These are phyloP conservation scores for Wickerhamiella bombiphila DNA, from an alignment of 805 yeast genomes.

Conservation along the genomic window DNA sequence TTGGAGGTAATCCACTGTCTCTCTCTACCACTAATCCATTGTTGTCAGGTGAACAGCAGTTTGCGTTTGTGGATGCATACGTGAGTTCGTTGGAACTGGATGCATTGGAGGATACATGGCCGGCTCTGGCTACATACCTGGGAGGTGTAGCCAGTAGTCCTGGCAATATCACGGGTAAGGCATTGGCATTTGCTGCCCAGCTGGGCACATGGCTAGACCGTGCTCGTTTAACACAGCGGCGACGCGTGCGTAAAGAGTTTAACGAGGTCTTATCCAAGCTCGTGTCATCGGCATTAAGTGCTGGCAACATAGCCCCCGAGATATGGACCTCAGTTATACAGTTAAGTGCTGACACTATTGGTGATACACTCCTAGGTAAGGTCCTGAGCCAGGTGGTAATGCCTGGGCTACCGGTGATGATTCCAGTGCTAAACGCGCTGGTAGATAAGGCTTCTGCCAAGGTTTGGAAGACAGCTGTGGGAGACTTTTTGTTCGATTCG, in stretches of 20 bases:
- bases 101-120: conserved; percentile 68
- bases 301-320: conserved; percentile 6
- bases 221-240: conserved; percentile 48
- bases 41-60: conserved; percentile 2
- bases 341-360: conserved; percentile 29
- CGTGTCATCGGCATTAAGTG: conserved; percentile 18
- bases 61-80: conserved; percentile 43
- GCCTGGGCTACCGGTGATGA: conserved; percentile 22
- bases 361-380: conserved; percentile 38
- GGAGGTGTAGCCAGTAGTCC: conserved; percentile 34
- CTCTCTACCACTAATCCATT: neutral
- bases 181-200: neutral
- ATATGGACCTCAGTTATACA: conserved; percentile 27
- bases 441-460: conserved; percentile 26
- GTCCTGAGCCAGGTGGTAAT: conserved; percentile 28
- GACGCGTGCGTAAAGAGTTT: conserved; percentile 43
- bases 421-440: neutral
- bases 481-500: conserved; percentile 50
- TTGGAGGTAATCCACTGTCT: conserved; percentile 7
- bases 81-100: conserved; percentile 55
- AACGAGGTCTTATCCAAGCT: conserved; percentile 31
- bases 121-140: conserved; percentile 40
- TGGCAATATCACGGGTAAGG: neutral
- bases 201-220: conserved; percentile 42
- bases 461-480: conserved; percentile 49